phyloP scores from a whole-genome alignment of 805 yeast genomes.

The Candida ortonii region DNA sequence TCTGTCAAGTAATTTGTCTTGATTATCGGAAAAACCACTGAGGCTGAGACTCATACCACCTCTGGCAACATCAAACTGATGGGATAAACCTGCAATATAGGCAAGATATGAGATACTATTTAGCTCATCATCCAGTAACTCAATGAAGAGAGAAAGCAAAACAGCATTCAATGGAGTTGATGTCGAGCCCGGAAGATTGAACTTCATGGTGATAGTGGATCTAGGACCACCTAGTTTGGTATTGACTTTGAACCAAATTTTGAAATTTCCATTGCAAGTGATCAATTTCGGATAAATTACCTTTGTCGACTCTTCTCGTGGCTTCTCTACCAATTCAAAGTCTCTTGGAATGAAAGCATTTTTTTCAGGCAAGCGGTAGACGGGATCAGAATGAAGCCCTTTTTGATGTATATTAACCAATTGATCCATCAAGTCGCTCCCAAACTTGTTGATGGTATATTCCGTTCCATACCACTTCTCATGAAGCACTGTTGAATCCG shows the following conservation, averaged over 20 bases:
- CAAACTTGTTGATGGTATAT: slow-evolving; percentile 50
- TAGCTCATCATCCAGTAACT: slow-evolving; percentile 70
- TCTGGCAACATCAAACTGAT: slow-evolving; percentile 54
- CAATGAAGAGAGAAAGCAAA: slow-evolving; percentile 60
- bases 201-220: slow-evolving; percentile 62
- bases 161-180: slow-evolving; percentile 58
- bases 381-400: slow-evolving; percentile 36
- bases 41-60: slow-evolving; percentile 70
- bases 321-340: slow-evolving; percentile 54
- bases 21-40: slow-evolving; percentile 82
- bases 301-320: slow-evolving; percentile 33
- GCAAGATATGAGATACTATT: slow-evolving; percentile 82
- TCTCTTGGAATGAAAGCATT: slow-evolving; percentile 82
- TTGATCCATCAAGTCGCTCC: slow-evolving; percentile 35
- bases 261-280: slow-evolving; percentile 45
- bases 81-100: slow-evolving; percentile 69
- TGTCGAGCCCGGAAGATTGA: slow-evolving; percentile 63
- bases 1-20: slow-evolving; percentile 57
- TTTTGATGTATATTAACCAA: slow-evolving; percentile 33
- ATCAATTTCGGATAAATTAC: slow-evolving; percentile 57
- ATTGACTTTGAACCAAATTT: slow-evolving; percentile 87
- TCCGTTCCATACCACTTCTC: slow-evolving; percentile 95
- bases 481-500: slow-evolving; percentile 33
- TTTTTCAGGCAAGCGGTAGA: slow-evolving; percentile 51
- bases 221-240: slow-evolving; percentile 88